A percentile compares a stretch with the other conserved stretches of the same genome.
Conservation (phyloP, 345 rosid genomes). For the Adansonia digitata region DNA sequence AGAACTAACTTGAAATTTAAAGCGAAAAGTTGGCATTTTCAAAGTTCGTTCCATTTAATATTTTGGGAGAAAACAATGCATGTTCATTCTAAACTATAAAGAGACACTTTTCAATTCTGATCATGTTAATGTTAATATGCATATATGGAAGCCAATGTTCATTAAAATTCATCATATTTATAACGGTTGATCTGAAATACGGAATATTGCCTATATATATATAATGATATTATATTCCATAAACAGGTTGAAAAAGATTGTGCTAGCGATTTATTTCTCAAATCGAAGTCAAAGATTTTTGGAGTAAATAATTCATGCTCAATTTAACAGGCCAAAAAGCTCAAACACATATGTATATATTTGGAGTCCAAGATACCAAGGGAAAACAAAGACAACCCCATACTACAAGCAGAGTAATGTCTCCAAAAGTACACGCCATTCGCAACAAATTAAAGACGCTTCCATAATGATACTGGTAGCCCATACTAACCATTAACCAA, state of each 20-base stretch:
- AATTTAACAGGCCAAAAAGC: too few species aligned
- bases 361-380: background rate
- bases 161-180: background rate
- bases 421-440: background rate
- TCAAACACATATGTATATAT: background rate
- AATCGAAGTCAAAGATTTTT: too few species aligned
- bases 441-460: background rate
- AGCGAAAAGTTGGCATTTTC: background rate
- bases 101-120: background rate
- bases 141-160: background rate
- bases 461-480: background rate
- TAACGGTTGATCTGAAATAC: background rate
- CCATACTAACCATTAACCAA: background rate
- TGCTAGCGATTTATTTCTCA: too few species aligned
- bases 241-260: too few species aligned
- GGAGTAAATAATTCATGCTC: too few species aligned
- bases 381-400: slow-evolving; percentile 1
- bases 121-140: background rate
- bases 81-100: background rate
- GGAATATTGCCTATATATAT: background rate
- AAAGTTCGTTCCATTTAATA: background rate
- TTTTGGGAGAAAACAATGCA: background rate
- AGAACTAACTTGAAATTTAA: background rate
- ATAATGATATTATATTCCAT: background rate
- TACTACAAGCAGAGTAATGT: background rate